Evolutionary conservation across 2,329 filamentous ascomycete species (phyloP), one percentile per base, ranked within the genome.

Genomic region (Colletotrichum sp.): DNA sequence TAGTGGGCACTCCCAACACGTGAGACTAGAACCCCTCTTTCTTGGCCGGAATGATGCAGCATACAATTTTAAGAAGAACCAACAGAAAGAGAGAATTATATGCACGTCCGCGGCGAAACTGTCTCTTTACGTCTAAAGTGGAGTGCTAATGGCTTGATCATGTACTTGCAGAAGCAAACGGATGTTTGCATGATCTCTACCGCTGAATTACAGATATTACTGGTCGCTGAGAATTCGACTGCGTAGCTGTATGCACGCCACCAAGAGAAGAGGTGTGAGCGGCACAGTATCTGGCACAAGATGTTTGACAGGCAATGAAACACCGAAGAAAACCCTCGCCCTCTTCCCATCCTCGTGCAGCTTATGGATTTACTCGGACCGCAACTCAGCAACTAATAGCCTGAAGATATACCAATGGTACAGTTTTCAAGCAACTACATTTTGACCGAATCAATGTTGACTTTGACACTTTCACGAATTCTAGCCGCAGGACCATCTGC

Each of bases 321-420:
- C 6, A 52, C 43, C 43, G 43, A 52, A 52, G n/a, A 52, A 3
- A 5, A 3, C 7, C 10, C 43, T 12, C 10, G n/a, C n/a, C n/a
- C n/a, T n/a, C n/a, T n/a, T n/a, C n/a, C n/a, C n/a, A n/a, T n/a
- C n/a, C n/a, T n/a, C n/a, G n/a, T n/a, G n/a, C n/a, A n/a, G n/a
- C n/a, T n/a, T n/a, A n/a, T n/a, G n/a, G n/a, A n/a, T n/a, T 13
- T 7, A 13, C 7, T 21, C n/a, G 43, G 43, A 52, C 2, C n/a
- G n/a, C 43, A 52, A 24, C 10, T 13, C n/a, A 13, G n/a, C 0
- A 52, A 52, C 10, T 1, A 21, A 13, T 7, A 5, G n/a, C 16
- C 6, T 0, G 21, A 21, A 13, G 2, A 13, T 2, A 1, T 52
- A 12, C n/a, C 2, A 21, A n/a, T 1, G 10, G 6, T 52, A 52